Conservation (phyloP, 495 filamentous ascomycete species). For the Daldinia bambusicola region DNA sequence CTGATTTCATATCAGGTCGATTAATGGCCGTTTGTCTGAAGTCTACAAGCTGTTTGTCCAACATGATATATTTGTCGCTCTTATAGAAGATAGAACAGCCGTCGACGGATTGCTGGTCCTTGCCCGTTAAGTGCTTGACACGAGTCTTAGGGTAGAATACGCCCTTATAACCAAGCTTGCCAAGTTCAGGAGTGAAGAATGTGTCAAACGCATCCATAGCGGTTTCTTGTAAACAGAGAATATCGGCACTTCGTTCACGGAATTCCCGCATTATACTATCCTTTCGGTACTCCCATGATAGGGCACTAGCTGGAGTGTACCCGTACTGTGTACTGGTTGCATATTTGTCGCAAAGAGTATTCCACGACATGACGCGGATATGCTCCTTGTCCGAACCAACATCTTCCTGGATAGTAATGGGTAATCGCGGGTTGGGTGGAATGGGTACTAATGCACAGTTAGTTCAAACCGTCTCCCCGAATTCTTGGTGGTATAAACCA, state of each 20-base stretch:
- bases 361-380: slow-evolving; percentile 88
- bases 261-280: slow-evolving; percentile 84
- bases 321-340: slow-evolving; percentile 86
- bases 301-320: slow-evolving; percentile 80
- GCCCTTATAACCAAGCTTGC: slow-evolving; percentile 88
- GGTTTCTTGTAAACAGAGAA: slow-evolving; percentile 93
- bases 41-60: slow-evolving; percentile 93
- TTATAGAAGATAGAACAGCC: slow-evolving; percentile 98
- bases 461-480: slow-evolving; percentile 11
- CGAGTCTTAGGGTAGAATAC: slow-evolving; percentile 88
- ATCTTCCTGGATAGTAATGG: slow-evolving; percentile 62
- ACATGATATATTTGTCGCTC: slow-evolving; percentile 84
- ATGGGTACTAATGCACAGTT: slow-evolving; percentile 63
- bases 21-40: slow-evolving; percentile 93
- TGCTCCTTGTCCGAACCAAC: slow-evolving; percentile 59
- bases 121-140: slow-evolving; percentile 89
- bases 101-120: slow-evolving; percentile 86
- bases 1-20: slow-evolving; percentile 91
- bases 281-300: slow-evolving; percentile 87
- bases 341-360: slow-evolving; percentile 92
- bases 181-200: slow-evolving; percentile 84
- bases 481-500: not conserved
- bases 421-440: slow-evolving; percentile 66
- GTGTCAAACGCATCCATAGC: slow-evolving; percentile 90
- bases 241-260: slow-evolving; percentile 80